These are phyloP conservation scores for Lineolata rhizophorae DNA, from an alignment of 495 filamentous ascomycete genomes.

Conservation along the genomic window DNA sequence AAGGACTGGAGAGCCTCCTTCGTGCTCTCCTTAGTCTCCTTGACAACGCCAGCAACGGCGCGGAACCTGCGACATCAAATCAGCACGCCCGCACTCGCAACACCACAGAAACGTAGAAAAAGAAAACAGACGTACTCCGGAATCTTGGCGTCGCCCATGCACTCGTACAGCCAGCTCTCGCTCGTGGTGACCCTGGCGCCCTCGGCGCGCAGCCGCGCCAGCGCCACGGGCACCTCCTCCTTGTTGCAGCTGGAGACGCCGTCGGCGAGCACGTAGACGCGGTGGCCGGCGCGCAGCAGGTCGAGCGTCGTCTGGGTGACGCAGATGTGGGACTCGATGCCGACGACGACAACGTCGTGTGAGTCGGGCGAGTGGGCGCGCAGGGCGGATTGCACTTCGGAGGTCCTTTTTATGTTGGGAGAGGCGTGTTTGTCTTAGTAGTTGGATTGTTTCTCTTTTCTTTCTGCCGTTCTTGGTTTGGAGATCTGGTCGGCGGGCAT, in stretches of 20 bases:
- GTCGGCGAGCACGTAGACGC: constrained; percentile 80
- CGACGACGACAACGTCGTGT: constrained; percentile 35
- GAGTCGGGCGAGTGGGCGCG: no score
- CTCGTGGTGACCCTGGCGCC: constrained; percentile 70
- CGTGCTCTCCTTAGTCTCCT: constrained; percentile 47
- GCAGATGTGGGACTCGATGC: constrained; percentile 90
- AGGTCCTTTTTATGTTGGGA: no score
- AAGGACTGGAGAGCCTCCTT: constrained; percentile 40
- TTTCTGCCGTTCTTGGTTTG: no score
- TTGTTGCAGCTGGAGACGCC: constrained; percentile 69
- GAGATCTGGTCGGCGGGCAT: no score
- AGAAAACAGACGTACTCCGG: no score
- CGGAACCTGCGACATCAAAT: constrained; percentile 28
- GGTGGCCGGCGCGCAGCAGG: constrained; percentile 46
- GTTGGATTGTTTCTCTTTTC: no score
- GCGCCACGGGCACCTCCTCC: constrained; percentile 59
- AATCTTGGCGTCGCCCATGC: constrained; percentile 67
- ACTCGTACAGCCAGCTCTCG: constrained; percentile 85
- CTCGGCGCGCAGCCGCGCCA: constrained; percentile 48
- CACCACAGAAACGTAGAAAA: no score
- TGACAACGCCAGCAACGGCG: constrained; percentile 51
- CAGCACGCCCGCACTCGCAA: not conserved
- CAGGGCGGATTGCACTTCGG: no score
- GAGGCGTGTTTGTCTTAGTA: no score
- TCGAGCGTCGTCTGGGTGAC: constrained; percentile 83